phyloP scores from a whole-genome alignment of 768 basidiomycete genomes.

The Gyrodon lividus region DNA sequence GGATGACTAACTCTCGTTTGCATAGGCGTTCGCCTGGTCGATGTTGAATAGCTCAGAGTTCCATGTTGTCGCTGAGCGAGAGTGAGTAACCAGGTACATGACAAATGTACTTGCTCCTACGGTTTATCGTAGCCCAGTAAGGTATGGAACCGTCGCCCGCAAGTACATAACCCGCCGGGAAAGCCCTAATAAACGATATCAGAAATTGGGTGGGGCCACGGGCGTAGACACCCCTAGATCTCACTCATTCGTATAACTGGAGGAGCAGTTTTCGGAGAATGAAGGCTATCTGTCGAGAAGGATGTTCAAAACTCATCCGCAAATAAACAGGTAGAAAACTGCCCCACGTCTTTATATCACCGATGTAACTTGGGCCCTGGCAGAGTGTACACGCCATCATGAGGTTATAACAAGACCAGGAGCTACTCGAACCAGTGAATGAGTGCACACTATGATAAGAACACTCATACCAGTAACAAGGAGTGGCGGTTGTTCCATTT shows the following conservation, averaged over 20 bases:
- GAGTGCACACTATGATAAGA: neutral
- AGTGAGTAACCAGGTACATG: neutral
- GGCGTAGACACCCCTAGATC: neutral
- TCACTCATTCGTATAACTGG: constrained; percentile 16
- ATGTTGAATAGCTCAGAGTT: constrained; percentile 26
- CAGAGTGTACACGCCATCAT: constrained; percentile 51
- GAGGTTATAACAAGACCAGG: constrained; percentile 57
- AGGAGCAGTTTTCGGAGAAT: constrained; percentile 17
- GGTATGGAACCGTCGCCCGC: constrained; percentile 39
- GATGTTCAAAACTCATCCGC: neutral
- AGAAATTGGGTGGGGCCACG: neutral
- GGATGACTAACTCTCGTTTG: constrained; percentile 4
- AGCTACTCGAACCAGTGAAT: constrained; percentile 33
- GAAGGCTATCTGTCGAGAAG: constrained; percentile 21
- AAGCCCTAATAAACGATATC: constrained; percentile 24
- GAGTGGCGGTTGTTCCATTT: constrained; percentile 20
- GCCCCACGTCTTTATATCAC: constrained; percentile 31
- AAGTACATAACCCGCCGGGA: constrained; percentile 38
- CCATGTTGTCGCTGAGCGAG: constrained; percentile 38
- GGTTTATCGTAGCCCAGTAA: constrained; percentile 45
- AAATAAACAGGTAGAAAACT: neutral
- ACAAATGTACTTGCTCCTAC: constrained; percentile 32
- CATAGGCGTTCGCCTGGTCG: constrained; percentile 27
- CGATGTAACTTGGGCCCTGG: constrained; percentile 34
- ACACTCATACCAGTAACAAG: constrained; percentile 30